These are phyloP conservation scores for Sphaerulina vaccinii DNA, from an alignment of 2,329 filamentous ascomycete species.

Conservation along the genomic window DNA sequence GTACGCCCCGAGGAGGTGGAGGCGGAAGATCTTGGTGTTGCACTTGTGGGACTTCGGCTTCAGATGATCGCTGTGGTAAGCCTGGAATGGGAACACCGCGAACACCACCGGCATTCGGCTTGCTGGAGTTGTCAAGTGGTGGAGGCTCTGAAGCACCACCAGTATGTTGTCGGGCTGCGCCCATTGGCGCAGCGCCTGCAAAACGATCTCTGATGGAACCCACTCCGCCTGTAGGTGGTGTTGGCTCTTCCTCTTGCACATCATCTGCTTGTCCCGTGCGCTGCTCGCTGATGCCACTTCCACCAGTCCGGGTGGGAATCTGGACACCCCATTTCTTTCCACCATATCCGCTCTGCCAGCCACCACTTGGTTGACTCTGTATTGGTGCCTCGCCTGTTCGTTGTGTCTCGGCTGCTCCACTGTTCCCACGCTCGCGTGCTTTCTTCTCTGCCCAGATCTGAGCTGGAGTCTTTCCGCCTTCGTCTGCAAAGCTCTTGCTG, in stretches of 20 bases:
- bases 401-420: conserved; percentile 52
- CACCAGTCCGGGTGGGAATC: conserved; percentile 69
- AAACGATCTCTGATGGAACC: conserved; percentile 79
- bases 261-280: conserved; percentile 56
- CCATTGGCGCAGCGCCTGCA: conserved; percentile 71
- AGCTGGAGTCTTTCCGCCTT: conserved; percentile 93
- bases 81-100: conserved; percentile 76
- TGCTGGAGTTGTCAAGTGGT: conserved; percentile 64
- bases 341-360: conserved; percentile 88
- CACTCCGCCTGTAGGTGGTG: conserved; percentile 63
- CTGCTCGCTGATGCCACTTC: conserved; percentile 59
- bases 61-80: conserved; percentile 60
- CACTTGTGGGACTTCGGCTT: conserved; percentile 54
- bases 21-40: conserved; percentile 51
- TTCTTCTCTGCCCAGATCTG: conserved; percentile 98
- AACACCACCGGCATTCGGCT: conserved; percentile 59
- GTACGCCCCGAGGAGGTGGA: conserved; percentile 43
- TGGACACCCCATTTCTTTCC: conserved; percentile 91
- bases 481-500: conserved; percentile 89
- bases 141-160: conserved; percentile 53
- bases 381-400: conserved; percentile 53
- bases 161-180: conserved; percentile 49
- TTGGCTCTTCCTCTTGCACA: conserved; percentile 46
- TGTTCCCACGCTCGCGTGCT: conserved; percentile 67
- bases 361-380: conserved; percentile 69